Conservation (phyloP, 1,139 yeast species). For the Magnusiomyces fungicola region DNA sequence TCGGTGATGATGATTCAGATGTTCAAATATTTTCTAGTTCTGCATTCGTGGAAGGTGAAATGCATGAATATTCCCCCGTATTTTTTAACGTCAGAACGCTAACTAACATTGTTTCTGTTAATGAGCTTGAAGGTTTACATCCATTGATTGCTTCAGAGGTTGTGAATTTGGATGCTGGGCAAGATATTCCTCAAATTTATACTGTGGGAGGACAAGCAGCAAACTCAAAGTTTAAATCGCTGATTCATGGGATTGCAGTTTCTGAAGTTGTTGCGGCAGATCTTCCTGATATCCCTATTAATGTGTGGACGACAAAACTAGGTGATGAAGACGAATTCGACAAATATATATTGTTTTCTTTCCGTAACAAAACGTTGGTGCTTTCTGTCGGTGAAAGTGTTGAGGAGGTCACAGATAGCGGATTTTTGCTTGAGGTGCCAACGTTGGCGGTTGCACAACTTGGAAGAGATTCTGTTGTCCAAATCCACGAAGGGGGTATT, state of each 20-base stretch:
- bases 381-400: slow-evolving; percentile 73
- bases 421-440: slow-evolving; percentile 46
- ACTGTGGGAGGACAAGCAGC: slow-evolving; percentile 37
- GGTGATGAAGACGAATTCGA: slow-evolving; percentile 43
- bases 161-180: slow-evolving; percentile 26
- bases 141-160: slow-evolving; percentile 52
- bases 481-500: slow-evolving; percentile 67
- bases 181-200: slow-evolving; percentile 35
- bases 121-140: slow-evolving; percentile 44
- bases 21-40: slow-evolving; percentile 30
- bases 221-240: slow-evolving; percentile 43
- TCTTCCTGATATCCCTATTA: slow-evolving; percentile 56
- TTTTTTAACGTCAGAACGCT: slow-evolving; percentile 33
- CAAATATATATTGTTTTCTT: slow-evolving; percentile 60
- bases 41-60: slow-evolving; percentile 29
- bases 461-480: slow-evolving; percentile 58
- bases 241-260: slow-evolving; percentile 56
- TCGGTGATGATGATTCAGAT: slow-evolving; percentile 51
- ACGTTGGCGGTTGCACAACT: slow-evolving; percentile 69
- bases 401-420: slow-evolving; percentile 65
- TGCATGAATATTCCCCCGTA: slow-evolving; percentile 23
- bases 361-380: slow-evolving; percentile 62
- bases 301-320: slow-evolving; percentile 54
- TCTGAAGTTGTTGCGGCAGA: slow-evolving; percentile 63
- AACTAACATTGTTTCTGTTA: slow-evolving; percentile 55